phyloP scores from a whole-genome alignment of 306 rosid species.

The Geum urbanum region DNA sequence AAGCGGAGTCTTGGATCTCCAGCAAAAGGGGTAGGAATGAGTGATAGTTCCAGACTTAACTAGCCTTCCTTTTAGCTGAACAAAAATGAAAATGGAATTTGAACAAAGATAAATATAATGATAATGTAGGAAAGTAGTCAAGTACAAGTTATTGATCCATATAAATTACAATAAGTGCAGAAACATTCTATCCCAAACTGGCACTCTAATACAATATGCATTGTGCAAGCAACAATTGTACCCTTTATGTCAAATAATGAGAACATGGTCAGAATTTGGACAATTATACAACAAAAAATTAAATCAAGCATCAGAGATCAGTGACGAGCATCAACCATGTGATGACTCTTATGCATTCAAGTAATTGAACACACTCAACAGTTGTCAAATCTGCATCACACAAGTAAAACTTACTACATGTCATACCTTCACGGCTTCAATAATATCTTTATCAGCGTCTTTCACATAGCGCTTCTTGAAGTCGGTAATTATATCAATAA shows the following conservation, averaged over 20 bases:
- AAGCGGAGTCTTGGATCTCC: constrained; percentile 90
- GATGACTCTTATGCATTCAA: not conserved
- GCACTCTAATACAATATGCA: not conserved
- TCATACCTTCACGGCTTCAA: constrained; percentile 78
- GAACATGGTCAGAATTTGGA: too few relatives aligned
- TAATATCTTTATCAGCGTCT: constrained; percentile 79
- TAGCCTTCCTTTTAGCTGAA: constrained; percentile 82
- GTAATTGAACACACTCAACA: not conserved
- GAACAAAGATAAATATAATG: constrained; percentile 2
- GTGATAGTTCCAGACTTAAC: constrained; percentile 66
- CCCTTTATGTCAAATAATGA: too few relatives aligned
- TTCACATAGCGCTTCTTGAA: constrained; percentile 78
- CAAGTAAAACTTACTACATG: not conserved
- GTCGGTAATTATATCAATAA: constrained; percentile 62
- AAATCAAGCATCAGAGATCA: not conserved
- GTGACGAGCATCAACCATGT: not conserved
- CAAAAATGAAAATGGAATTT: constrained; percentile 27
- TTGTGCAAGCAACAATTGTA: too few relatives aligned
- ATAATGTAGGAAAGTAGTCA: not conserved
- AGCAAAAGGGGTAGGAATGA: constrained; percentile 91
- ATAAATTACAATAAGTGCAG: not conserved
- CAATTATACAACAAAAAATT: too few relatives aligned
- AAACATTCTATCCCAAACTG: not conserved
- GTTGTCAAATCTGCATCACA: not conserved
- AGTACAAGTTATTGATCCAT: not conserved